Base-by-base conservation (phyloP, 225 moss, liverwort and hornwort species). In the Physcomitrellopsis africana region DNA sequence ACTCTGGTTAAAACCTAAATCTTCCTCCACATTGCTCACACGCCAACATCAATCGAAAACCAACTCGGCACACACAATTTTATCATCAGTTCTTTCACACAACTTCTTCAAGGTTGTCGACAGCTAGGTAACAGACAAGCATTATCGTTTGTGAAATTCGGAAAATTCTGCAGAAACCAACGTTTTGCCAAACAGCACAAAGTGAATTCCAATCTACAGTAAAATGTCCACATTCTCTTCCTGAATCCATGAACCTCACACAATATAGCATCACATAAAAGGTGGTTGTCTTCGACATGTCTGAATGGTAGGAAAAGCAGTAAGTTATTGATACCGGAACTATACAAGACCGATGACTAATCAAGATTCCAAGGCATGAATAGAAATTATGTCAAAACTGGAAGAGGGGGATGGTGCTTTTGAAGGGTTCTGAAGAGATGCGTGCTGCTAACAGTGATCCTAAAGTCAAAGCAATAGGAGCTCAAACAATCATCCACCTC, bases 321-420 rank as follows among this genome's bases (percentile, higher is more conserved):
- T 61, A 32, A 18, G 17, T 78, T 63, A 51, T 23, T 67, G 27
- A 48, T 49, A 66, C 55, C 73, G 24, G 60, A 69, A 32, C 32
- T 65, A 59, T 46, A 16, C 48, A 61, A 47, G 61, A 8, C 44
- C 41, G 43, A 37, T 17, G 20, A 42, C 42, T 22, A 27, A 27
- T 19, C 60, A 55, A 60, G 56, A 72, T 70, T 56, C 32, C 43
- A 72, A 68, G 64, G 64, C 57, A 79, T 73, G 48, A 66, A 20
- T 52, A 67, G 24, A 68, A 65, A 82, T 79, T 42, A 79, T 79
- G 81, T 82, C 85, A 85, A 82, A 85, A 82, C 60, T 79, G 79
- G 47, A 81, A 69, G 43, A 65, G 44, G 71, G 53, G 3, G 69
- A 7, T 7, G 27, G 26, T 43, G 37, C 29, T 5, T 8, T 26